phyloP scores from a whole-genome alignment of 176 grass and related monocot genomes.

The Oryza meridionalis region DNA sequence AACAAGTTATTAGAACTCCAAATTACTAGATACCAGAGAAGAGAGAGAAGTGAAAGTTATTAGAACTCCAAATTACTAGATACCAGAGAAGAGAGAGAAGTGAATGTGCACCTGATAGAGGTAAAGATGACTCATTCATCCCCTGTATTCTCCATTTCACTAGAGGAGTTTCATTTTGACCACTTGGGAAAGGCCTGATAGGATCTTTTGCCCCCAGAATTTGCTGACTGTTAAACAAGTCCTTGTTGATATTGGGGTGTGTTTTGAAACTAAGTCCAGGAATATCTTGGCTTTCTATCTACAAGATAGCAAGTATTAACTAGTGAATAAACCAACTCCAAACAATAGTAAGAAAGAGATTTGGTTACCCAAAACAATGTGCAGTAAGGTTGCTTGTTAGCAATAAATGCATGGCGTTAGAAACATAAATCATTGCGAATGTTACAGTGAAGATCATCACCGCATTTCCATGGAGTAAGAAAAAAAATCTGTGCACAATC shows the following conservation, averaged over 20 bases:
- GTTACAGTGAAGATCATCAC: too few relatives aligned
- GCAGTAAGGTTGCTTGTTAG: too few relatives aligned
- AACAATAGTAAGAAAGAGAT: too few relatives aligned
- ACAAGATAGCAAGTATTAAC: background rate
- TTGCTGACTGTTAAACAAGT: constrained; percentile 75
- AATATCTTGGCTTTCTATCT: constrained; percentile 79
- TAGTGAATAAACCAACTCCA: too few relatives aligned
- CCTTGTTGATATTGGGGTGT: constrained; percentile 81
- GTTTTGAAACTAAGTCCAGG: constrained; percentile 85
- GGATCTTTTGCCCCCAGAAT: constrained; percentile 83
- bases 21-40: constrained; percentile 20
- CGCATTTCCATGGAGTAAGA: too few relatives aligned
- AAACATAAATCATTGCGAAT: too few relatives aligned
- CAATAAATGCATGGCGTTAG: too few relatives aligned
- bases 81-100: constrained; percentile 20
- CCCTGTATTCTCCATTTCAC: constrained; percentile 96
- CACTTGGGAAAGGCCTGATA: constrained; percentile 80
- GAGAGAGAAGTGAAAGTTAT: constrained; percentile 6
- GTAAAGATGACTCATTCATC: constrained; percentile 70
- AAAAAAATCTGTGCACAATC: too few relatives aligned
- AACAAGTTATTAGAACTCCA: constrained; percentile 18
- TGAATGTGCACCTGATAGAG: constrained; percentile 63
- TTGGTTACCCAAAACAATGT: too few relatives aligned
- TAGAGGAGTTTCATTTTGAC: constrained; percentile 86
- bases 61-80: background rate